These are phyloP conservation scores for Asterophora lycoperdoides DNA, from an alignment of 768 basidiomycete species.

Conservation along the genomic window DNA sequence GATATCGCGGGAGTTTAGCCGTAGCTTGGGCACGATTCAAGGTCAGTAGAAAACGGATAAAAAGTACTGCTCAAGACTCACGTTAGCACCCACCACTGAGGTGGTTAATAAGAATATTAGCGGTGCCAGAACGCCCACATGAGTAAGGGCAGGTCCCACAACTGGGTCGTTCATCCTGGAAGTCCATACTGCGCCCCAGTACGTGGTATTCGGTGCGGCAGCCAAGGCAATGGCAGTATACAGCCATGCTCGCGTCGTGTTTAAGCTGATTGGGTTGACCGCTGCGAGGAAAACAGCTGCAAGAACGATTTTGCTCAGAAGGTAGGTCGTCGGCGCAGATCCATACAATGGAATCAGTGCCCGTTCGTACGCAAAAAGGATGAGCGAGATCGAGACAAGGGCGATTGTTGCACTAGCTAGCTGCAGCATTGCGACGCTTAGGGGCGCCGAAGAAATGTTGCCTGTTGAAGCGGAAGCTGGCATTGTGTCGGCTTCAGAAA, in stretches of 20 bases:
- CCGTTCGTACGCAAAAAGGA: slow-evolving; percentile 58
- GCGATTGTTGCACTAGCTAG: slow-evolving; percentile 5
- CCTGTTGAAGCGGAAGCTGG: background rate
- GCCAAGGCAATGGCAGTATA: slow-evolving; percentile 39
- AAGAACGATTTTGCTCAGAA: slow-evolving; percentile 38
- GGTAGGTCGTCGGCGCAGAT: slow-evolving; percentile 46
- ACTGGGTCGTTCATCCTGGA: slow-evolving; percentile 49
- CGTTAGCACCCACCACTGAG: slow-evolving; percentile 33
- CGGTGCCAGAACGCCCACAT: slow-evolving; percentile 53
- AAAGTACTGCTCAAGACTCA: slow-evolving; percentile 14
- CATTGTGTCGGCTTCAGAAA: slow-evolving; percentile 10
- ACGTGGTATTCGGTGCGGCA: slow-evolving; percentile 56
- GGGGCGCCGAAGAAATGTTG: slow-evolving; percentile 4
- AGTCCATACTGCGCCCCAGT: slow-evolving; percentile 61
- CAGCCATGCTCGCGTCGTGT: slow-evolving; percentile 27
- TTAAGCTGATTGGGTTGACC: slow-evolving; percentile 35
- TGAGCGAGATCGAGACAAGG: slow-evolving; percentile 43
- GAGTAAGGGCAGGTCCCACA: slow-evolving; percentile 56
- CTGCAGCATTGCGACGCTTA: slow-evolving; percentile 3
- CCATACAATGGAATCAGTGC: slow-evolving; percentile 70
- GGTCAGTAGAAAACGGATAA: background rate
- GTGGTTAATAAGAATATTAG: slow-evolving; percentile 48
- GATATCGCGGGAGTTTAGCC: slow-evolving; percentile 5
- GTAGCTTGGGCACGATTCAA: slow-evolving; percentile 2
- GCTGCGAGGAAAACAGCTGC: slow-evolving; percentile 35